Conservation (phyloP, 768 basidiomycete species). For the Floccularia luteovirens region DNA sequence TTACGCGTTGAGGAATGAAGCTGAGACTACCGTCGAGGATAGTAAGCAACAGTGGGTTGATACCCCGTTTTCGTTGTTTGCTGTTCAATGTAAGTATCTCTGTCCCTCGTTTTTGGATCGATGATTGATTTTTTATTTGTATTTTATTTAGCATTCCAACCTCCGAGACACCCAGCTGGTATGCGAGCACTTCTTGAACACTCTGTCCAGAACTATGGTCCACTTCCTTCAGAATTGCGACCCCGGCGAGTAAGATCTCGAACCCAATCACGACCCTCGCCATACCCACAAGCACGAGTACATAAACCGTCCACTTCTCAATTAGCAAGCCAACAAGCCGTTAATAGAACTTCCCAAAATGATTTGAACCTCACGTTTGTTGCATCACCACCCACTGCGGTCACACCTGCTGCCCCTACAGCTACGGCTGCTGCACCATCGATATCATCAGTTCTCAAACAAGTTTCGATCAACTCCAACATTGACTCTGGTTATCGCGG, state of each 20-base stretch:
- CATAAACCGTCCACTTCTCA: constrained; percentile 38
- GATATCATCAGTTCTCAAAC: too few species aligned
- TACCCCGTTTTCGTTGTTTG: constrained; percentile 68
- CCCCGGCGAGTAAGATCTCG: constrained; percentile 56
- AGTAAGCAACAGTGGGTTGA: constrained; percentile 62
- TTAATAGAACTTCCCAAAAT: constrained; percentile 13
- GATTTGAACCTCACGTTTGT: constrained; percentile 12
- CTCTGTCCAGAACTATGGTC: constrained; percentile 63
- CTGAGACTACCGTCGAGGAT: constrained; percentile 54
- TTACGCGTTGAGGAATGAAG: constrained; percentile 65
- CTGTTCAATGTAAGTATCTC: constrained; percentile 55
- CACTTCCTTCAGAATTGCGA: constrained; percentile 67
- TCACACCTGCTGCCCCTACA: not conserved
- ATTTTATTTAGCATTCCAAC: constrained; percentile 51
- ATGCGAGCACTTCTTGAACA: constrained; percentile 73
- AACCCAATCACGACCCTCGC: constrained; percentile 65
- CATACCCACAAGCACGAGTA: constrained; percentile 52
- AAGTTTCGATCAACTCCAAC: constrained; percentile 35
- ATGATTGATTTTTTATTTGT: not conserved
- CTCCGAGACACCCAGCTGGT: constrained; percentile 52
- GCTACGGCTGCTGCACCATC: too few species aligned
- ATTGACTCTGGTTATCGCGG: too few species aligned
- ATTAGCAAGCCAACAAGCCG: constrained; percentile 23
- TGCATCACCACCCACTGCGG: constrained; percentile 10
- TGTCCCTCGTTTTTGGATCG: too few species aligned